These are phyloP conservation scores for Nemania sp. DNA, from an alignment of 2,329 filamentous ascomycete genomes.

Conservation along the genomic window DNA sequence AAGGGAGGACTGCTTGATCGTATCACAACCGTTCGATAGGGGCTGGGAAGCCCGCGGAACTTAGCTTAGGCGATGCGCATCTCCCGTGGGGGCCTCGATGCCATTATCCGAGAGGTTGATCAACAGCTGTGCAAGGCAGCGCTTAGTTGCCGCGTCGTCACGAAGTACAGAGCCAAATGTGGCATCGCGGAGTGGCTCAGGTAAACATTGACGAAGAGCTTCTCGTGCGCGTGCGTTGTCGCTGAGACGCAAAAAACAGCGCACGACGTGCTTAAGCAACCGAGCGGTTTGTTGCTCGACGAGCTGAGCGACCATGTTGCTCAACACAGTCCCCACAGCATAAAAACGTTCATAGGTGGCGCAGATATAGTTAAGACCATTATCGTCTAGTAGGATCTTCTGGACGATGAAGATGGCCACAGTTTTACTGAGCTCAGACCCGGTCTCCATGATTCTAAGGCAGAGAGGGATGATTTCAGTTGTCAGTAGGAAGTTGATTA, in stretches of 20 bases:
- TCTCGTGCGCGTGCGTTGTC: conserved; percentile 97
- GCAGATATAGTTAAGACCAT: conserved; percentile 97
- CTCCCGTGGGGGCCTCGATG: conserved; percentile 58
- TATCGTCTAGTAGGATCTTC: conserved; percentile 97
- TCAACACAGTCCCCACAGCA: conserved; percentile 94
- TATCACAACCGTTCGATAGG: conserved; percentile 5
- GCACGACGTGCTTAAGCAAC: conserved; percentile 95
- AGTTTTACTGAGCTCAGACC: conserved; percentile 97
- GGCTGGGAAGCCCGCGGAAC: conserved; percentile 1
- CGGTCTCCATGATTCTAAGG: conserved; percentile 98
- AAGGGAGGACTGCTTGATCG: background rate
- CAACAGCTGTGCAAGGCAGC: conserved; percentile 94
- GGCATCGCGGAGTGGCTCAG: conserved; percentile 97
- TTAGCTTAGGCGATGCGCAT: conserved; percentile 35
- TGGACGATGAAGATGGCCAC: conserved; percentile 99
- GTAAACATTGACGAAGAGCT: conserved; percentile 93
- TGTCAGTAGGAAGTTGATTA: conserved; percentile 98
- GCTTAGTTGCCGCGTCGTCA: conserved; percentile 96
- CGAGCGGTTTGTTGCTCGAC: conserved; percentile 98
- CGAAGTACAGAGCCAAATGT: conserved; percentile 97
- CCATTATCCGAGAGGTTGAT: conserved; percentile 96
- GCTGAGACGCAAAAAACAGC: conserved; percentile 93
- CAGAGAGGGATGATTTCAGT: conserved; percentile 99
- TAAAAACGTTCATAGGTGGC: conserved; percentile 99
- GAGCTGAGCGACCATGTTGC: conserved; percentile 98